These are phyloP conservation scores for Pythium folliculosum DNA, from an alignment of 352 stramenopile species.

Conservation along the genomic window DNA sequence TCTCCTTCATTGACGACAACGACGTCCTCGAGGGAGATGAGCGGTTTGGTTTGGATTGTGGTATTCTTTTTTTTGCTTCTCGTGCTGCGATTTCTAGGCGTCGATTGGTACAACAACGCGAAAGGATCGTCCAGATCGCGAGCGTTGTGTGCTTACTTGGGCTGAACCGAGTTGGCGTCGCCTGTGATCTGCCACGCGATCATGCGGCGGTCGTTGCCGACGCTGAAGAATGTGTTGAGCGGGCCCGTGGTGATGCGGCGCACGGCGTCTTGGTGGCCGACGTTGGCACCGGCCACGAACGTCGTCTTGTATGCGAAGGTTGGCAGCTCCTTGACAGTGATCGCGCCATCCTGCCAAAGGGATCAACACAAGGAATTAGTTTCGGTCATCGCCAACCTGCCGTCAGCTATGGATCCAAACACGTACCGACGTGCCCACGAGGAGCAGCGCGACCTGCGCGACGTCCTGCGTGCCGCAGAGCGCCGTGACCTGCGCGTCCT, in stretches of 20 bases:
- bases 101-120: not conserved
- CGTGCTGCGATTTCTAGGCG: not conserved
- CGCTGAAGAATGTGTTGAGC: conserved; percentile 82
- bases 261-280: conserved; percentile 74
- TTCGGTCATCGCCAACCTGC: not conserved
- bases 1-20: too few relatives aligned
- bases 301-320: conserved; percentile 87
- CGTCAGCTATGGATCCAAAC: too few relatives aligned
- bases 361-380: not conserved
- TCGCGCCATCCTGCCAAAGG: conserved; percentile 57
- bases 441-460: conserved; percentile 64
- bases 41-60: too few relatives aligned
- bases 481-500: conserved; percentile 76
- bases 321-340: conserved; percentile 83
- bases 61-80: too few relatives aligned
- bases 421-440: conserved; percentile 78
- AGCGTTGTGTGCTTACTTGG: conserved; percentile 22
- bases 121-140: not conserved
- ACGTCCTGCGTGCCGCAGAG: conserved; percentile 72
- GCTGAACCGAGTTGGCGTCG: conserved; percentile 64
- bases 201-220: conserved; percentile 80
- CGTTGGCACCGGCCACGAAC: conserved; percentile 55
- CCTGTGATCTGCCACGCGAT: conserved; percentile 87
- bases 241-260: conserved; percentile 73
- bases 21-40: too few relatives aligned